These are phyloP conservation scores for Claviceps sp. DNA, from an alignment of 2,329 filamentous ascomycete genomes.

Conservation along the genomic window DNA sequence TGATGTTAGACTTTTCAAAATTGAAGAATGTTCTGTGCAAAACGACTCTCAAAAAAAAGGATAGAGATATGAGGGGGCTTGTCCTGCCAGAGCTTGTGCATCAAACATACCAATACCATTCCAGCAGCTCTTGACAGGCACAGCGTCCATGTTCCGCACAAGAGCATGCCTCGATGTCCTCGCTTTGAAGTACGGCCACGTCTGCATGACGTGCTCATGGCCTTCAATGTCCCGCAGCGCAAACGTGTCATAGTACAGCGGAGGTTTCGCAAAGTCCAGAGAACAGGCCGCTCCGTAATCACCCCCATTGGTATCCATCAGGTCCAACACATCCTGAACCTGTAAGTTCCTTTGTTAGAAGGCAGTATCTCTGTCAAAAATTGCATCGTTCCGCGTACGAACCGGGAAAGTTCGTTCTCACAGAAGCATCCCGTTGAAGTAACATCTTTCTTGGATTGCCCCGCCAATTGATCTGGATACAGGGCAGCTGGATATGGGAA, in stretches of 20 bases:
- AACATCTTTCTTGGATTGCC: too few species aligned
- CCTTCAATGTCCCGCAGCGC: slow-evolving; percentile 42
- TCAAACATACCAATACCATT: slow-evolving; percentile 26
- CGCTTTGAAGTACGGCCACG: slow-evolving; percentile 47
- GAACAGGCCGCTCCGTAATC: slow-evolving; percentile 50
- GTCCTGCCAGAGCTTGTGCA: background rate
- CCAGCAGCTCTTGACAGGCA: slow-evolving; percentile 32
- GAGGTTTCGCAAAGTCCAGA: slow-evolving; percentile 42
- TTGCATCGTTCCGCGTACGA: too few species aligned
- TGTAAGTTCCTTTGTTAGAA: slow-evolving; percentile 11
- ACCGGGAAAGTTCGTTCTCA: too few species aligned
- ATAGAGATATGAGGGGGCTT: background rate
- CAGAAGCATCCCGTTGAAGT: too few species aligned
- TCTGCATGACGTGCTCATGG: slow-evolving; percentile 34
- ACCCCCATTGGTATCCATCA: slow-evolving; percentile 44
- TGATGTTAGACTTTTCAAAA: background rate
- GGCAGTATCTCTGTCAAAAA: too few species aligned
- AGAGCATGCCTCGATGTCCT: slow-evolving; percentile 38
- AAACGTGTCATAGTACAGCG: slow-evolving; percentile 49
- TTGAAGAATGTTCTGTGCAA: background rate
- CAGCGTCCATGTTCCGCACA: slow-evolving; percentile 31
- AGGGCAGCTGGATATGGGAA: background rate
- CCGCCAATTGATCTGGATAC: background rate
- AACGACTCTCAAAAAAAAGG: background rate
- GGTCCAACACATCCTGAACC: slow-evolving; percentile 39